Evolutionary conservation across 169 alveolate genomes (phyloP), one percentile per base, ranked within the genome.

Genomic region (Plasmodium vinckei): DNA sequence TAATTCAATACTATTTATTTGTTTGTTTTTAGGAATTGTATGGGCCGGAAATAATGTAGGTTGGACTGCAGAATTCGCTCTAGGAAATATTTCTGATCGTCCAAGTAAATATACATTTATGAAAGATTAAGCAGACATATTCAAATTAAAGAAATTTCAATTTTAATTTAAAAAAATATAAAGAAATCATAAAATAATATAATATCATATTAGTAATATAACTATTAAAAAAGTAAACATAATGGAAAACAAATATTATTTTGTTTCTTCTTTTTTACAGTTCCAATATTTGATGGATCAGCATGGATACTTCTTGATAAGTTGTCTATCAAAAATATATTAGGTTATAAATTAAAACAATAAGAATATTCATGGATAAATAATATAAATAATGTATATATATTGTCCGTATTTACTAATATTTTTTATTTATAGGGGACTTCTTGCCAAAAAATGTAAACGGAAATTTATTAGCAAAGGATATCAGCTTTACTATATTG

Each of bases 231-330:
- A 33, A 33, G 3, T 33, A 33, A 7, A 4, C 42, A 27, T 27
- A 33, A 33, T 33, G 42, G 42, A 33, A 33, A 33, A 33, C 7
- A 33, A 33, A 33, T 33, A 33, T 33, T 33, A 33, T 33, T 33
- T 33, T 33, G 5, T 33, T 33, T 33, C 42, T 12, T 25, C 15
- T 9, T 13, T 19, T 72, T 39, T 47, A 49, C 51, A 75, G 88
- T 75, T 17, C 88, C 88, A 13, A 75, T 75, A 25, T 75, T 75
- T 51, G 88, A 75, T 13, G 88, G 88, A 9, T 42, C 44, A 33
- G 88, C 88, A 17, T 75, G 88, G 88, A 73, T 75, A 19, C 70
- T 75, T 9, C 88, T 75, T 25, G 88, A 75, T 21, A 75, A 75
- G 25, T 63, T 75, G 42, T 61, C 68, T 51, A 54, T 75, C 65